Evolutionary conservation across 257 asterid genomes (phyloP), one percentile per base, ranked within the genome.

Genomic region (Handroanthus guayacan): DNA sequence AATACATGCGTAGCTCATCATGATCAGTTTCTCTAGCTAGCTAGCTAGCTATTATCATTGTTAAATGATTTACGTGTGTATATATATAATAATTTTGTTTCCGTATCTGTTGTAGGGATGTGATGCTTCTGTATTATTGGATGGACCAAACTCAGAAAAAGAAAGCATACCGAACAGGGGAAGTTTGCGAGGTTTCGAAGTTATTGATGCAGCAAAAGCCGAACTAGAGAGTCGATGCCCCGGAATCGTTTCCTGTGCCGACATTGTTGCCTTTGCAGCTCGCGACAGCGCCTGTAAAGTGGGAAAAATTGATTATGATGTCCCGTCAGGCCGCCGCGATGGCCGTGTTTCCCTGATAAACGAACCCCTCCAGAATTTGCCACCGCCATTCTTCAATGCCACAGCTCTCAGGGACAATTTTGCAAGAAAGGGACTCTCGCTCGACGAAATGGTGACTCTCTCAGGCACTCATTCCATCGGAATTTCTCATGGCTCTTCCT

Each of bases 381-480:
- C 94, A 0, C 64, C 92, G 9, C 92, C 92, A 0, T 90, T 83
- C 83, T 62, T 79, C 72, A 83, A 84, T 9, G 86, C 80, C 83
- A 68, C 77, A 9, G 50, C 78, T 3, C 89, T 88, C 9, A 9
- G 73, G 0, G 81, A 75, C 73, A 87, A 68, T 37, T 90, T 90
- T 39, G 78, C 83, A 12, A 36, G 72, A 1, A 90, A 90, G 80
- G 94, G 92, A 1, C 64, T 90, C 43, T 69, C 94, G 1, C 83
- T 87, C 5, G 94, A 90, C 51, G 91, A 90, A 9, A 90, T 90
- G 94, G 96, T 90, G 2, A 86, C 89, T 1, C 91, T 90, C 4
- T 74, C 80, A 11, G 93, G 94, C 25, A 86, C 96, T 2, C 91
- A 90, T 17, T 90, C 94, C 7, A 76, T 90, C 51, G 96, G 93